A percentile compares a stretch with the other conserved stretches of the same genome.
Conservation (phyloP, 2,329 filamentous ascomycete genomes). For the Orbilia oligospora region DNA sequence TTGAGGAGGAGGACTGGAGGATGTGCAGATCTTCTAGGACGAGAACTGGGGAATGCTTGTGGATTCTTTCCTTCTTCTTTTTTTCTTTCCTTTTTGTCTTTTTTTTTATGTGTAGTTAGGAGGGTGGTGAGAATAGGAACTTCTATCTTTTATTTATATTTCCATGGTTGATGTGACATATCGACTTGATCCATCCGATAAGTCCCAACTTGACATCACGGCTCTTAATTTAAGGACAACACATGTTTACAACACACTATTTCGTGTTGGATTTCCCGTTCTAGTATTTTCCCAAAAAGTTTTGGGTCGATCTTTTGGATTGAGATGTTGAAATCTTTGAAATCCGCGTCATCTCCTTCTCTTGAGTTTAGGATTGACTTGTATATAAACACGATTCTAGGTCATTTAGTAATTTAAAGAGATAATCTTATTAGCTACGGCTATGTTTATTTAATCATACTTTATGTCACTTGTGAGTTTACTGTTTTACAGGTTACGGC, state of each 20-base stretch:
- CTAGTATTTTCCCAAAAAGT: neutral
- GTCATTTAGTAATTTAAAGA: too few relatives aligned
- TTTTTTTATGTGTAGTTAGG: slow-evolving; percentile 1
- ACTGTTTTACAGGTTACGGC: too few relatives aligned
- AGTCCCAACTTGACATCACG: too few relatives aligned
- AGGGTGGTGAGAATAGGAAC: neutral
- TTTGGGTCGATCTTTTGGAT: neutral
- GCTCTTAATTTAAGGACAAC: neutral
- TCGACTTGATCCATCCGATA: too few relatives aligned
- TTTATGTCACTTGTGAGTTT: too few relatives aligned
- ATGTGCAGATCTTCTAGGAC: slow-evolving; percentile 66
- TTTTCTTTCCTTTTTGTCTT: neutral
- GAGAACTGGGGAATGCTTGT: neutral
- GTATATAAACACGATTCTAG: too few relatives aligned
- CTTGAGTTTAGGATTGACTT: too few relatives aligned
- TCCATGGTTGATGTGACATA: too few relatives aligned
- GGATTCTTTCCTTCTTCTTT: neutral
- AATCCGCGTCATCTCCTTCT: too few relatives aligned
- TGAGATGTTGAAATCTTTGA: neutral
- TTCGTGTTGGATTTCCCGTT: neutral
- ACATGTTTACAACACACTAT: neutral
- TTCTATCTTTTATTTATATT: neutral
- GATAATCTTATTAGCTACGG: too few relatives aligned
- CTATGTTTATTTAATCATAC: too few relatives aligned
- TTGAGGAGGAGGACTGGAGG: slow-evolving; percentile 58